These are phyloP conservation scores for Microcos paniculata DNA, from an alignment of 345 rosid species.

Conservation along the genomic window DNA sequence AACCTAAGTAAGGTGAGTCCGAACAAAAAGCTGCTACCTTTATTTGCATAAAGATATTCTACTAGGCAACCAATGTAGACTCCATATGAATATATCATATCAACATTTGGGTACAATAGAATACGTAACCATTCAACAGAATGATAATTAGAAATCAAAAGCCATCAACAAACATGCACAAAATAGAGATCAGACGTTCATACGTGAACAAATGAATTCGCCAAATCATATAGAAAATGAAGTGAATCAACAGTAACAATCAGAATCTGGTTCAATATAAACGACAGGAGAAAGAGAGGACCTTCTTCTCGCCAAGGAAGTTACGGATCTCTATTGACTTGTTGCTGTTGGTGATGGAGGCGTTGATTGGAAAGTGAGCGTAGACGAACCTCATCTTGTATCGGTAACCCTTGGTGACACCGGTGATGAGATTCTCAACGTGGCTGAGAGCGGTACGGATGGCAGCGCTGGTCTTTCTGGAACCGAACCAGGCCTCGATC, in stretches of 20 bases:
- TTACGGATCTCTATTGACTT: constrained; percentile 73
- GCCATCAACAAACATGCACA: background rate
- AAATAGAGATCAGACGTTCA: background rate
- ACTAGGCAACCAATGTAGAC: too few relatives aligned
- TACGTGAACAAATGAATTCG: background rate
- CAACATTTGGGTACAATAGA: background rate
- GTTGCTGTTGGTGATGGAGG: constrained; percentile 49
- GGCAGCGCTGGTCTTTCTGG: constrained; percentile 60
- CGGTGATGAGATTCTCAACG: constrained; percentile 63
- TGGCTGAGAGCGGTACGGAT: constrained; percentile 72
- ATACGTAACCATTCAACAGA: background rate
- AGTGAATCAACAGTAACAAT: background rate
- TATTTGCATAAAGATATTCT: too few relatives aligned
- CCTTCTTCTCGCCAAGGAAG: constrained; percentile 71
- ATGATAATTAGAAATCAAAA: background rate
- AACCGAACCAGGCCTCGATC: constrained; percentile 62
- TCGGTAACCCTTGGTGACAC: constrained; percentile 69
- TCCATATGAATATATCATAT: background rate
- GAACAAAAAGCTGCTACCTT: too few relatives aligned
- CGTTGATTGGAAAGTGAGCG: constrained; percentile 85
- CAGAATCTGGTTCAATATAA: background rate
- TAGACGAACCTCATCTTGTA: constrained; percentile 90
- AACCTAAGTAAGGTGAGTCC: too few relatives aligned
- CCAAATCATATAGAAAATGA: background rate
- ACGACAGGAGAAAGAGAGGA: background rate